Conservation (phyloP, 208 protist species). For the Leishmania lainsoni region DNA sequence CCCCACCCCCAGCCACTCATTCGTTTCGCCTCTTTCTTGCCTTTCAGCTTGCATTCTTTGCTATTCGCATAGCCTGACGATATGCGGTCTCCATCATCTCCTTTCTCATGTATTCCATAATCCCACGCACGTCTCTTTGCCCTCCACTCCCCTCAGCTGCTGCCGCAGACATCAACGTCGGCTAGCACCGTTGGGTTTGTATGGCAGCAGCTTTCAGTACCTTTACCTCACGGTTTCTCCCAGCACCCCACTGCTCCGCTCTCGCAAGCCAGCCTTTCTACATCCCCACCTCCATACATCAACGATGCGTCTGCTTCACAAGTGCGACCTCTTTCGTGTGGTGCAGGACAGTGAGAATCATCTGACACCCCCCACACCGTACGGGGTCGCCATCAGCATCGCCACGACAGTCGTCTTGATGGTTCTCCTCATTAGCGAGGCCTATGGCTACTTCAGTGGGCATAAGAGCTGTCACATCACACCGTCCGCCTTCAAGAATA, state of each 20-base stretch:
- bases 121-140: background rate
- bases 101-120: background rate
- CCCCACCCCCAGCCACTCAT: background rate
- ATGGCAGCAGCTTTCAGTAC: background rate
- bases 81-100: background rate
- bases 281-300: background rate
- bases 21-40: background rate
- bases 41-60: background rate
- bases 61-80: background rate
- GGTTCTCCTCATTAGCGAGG: slow-evolving; percentile 26
- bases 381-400: slow-evolving; percentile 28
- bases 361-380: slow-evolving; percentile 29
- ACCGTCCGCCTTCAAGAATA: slow-evolving; percentile 30
- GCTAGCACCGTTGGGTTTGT: background rate
- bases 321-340: slow-evolving; percentile 44
- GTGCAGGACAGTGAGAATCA: slow-evolving; percentile 47
- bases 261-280: background rate
- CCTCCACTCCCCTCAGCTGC: background rate
- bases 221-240: background rate
- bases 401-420: slow-evolving; percentile 23
- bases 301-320: slow-evolving; percentile 23
- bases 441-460: slow-evolving; percentile 31
- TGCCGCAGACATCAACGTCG: background rate
- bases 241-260: background rate
- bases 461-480: slow-evolving; percentile 38